Percentiles rank a stretch among this genome's conserved stretches.
Conservation (phyloP, 75 land plant genomes). For the Picea sitchensis region DNA sequence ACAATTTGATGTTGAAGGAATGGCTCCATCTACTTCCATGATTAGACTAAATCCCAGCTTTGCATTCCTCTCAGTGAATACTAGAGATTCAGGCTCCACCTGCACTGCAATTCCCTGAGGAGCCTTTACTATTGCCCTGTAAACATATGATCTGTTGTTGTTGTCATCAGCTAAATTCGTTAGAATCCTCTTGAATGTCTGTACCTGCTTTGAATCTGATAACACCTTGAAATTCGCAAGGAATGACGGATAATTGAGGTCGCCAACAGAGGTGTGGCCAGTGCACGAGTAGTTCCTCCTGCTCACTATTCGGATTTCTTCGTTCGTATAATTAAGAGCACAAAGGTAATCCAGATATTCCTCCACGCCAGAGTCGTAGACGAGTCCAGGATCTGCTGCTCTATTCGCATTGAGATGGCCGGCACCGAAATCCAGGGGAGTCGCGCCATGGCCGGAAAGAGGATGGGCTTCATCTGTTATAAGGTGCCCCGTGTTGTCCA, state of each 20-base stretch:
- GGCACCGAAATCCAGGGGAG: neutral
- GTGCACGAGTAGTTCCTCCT: neutral
- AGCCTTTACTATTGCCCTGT: too few species aligned
- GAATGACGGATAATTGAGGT: neutral
- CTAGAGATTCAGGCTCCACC: too few species aligned
- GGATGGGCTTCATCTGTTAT: neutral
- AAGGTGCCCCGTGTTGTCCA: neutral
- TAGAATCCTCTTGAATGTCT: constrained; percentile 16
- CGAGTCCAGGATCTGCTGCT: neutral
- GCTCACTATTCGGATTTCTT: neutral
- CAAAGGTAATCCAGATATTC: too few species aligned
- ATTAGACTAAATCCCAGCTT: too few species aligned
- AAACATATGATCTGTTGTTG: too few species aligned
- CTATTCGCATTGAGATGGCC: neutral
- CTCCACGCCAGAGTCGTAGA: too few species aligned
- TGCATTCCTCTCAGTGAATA: too few species aligned
- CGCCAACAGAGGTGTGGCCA: constrained; percentile 8
- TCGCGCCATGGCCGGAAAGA: neutral
- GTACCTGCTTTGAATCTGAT: neutral
- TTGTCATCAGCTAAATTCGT: constrained; percentile 32
- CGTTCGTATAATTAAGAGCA: neutral
- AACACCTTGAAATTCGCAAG: constrained; percentile 6
- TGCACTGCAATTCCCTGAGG: too few species aligned
- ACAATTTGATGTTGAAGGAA: too few species aligned
- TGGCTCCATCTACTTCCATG: too few species aligned